Evolutionary conservation across 1,139 yeast genomes (phyloP), one percentile per base, ranked within the genome.

Genomic region (Taphrina pruni): DNA sequence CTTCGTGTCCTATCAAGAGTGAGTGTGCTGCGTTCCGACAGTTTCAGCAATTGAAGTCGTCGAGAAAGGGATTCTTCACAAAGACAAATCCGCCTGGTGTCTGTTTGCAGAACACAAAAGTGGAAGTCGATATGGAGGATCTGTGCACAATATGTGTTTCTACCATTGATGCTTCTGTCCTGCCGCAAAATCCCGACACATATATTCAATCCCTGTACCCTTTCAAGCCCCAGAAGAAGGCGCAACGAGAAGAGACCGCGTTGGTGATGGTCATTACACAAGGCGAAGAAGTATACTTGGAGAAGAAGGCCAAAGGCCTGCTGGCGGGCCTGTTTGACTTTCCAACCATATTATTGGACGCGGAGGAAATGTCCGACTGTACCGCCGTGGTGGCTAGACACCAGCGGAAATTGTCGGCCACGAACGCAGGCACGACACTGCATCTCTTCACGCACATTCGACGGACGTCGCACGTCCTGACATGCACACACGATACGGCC

Each of bases 261-360:
- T 9, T 69, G 11, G 69, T 64, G 21, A 57, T 58, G 11, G 55
- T 69, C 26, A 48, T 65, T 21, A 50, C 45, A 17, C 14, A 36
- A 9, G 65, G 48, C 21, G 65, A 55, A 5, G 41, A 56, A 26
- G 54, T 65, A 38, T 50, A 65, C 21, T 51, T 65, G 38, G 68
- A 70, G 58, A 62, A 71, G 32, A 70, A 70, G 20, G 52, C 60
- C 9, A 69, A 54, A 17, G 71, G 71, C n/a, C 61, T 70, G 20
- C 54, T 70, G 17, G 71, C 71, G 2, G 71, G 71, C 32, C 51
- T 70, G n/a, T 70, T 45, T 56, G 71, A 70, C 52, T 69, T 70
- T 54, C 70, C 67, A 12, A 68, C 71, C 8, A 26, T 61, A 5
- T 35, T 66, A 1, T 39, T 62, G 36, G 69, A 54, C 26, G 57